Evolutionary conservation across 148 eudicot species (phyloP).

Genomic region (Fallopia convolvulus): DNA sequence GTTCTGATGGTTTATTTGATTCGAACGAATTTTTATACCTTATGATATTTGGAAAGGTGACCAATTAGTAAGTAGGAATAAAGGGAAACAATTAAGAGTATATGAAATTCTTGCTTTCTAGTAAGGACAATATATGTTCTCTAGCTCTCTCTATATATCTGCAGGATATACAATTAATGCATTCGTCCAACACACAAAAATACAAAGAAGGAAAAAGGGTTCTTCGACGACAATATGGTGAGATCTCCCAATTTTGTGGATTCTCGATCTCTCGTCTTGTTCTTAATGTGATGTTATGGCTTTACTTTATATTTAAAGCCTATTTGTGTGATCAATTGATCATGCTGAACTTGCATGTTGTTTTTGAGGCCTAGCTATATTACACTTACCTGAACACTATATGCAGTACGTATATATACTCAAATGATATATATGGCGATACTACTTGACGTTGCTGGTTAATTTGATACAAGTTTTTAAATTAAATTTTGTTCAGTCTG

Average conservation of each 20-base stretch:
- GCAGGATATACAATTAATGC: background rate
- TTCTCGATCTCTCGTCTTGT: background rate
- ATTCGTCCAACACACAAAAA: background rate
- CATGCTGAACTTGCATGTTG: background rate
- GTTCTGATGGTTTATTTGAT: background rate
- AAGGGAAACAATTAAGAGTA: background rate
- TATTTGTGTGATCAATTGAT: background rate
- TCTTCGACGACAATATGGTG: background rate
- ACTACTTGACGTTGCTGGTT: background rate
- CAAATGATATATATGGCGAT: too few species aligned
- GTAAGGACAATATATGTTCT: background rate
- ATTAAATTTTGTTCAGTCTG: background rate
- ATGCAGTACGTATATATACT: too few species aligned
- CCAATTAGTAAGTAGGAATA: background rate
- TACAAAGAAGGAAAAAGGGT: background rate
- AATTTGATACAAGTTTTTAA: background rate
- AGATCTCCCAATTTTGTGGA: background rate
- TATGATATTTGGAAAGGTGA: background rate
- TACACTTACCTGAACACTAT: too few species aligned
- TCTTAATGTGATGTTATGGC: background rate
- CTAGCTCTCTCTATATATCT: background rate
- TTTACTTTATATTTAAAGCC: background rate
- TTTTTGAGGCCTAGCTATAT: background rate
- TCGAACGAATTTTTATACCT: background rate
- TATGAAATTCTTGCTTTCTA: slow-evolving; percentile 3